Conservation (phyloP, 148 eudicot species). For the Cornus kousa region DNA sequence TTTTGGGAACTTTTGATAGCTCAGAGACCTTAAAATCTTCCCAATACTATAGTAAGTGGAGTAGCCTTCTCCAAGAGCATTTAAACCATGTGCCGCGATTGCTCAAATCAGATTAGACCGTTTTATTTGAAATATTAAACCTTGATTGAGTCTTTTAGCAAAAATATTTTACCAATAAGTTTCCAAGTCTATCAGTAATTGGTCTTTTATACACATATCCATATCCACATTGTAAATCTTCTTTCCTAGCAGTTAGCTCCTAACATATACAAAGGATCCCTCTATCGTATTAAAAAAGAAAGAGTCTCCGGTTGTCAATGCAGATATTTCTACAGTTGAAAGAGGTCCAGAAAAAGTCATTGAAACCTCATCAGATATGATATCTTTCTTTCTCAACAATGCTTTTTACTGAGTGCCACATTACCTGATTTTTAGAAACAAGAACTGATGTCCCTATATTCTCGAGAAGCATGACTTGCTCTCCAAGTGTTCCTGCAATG, state of each 20-base stretch:
- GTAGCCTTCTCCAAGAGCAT: too few relatives aligned
- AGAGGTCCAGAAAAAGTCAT: neutral
- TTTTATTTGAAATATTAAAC: too few relatives aligned
- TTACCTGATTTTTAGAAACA: slow-evolving; percentile 89
- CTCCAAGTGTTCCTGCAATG: slow-evolving; percentile 75
- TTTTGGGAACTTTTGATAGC: too few relatives aligned
- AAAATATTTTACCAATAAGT: neutral
- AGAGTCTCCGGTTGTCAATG: neutral
- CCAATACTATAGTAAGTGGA: too few relatives aligned
- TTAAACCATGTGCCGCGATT: too few relatives aligned
- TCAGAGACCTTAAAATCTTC: too few relatives aligned
- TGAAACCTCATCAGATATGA: neutral
- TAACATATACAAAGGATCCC: neutral
- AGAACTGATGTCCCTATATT: slow-evolving; percentile 93
- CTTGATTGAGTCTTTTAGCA: neutral
- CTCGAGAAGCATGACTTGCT: slow-evolving; percentile 92
- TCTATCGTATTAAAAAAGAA: neutral
- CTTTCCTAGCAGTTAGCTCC: neutral
- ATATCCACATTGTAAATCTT: neutral
- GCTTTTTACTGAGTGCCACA: slow-evolving; percentile 1
- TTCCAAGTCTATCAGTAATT: neutral
- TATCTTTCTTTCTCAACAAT: neutral
- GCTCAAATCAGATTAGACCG: too few relatives aligned
- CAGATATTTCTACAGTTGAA: neutral
- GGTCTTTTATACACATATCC: neutral